Evolutionary conservation across 176 grass and related monocot species (phyloP).

Genomic region (Oryza glumipatula): DNA sequence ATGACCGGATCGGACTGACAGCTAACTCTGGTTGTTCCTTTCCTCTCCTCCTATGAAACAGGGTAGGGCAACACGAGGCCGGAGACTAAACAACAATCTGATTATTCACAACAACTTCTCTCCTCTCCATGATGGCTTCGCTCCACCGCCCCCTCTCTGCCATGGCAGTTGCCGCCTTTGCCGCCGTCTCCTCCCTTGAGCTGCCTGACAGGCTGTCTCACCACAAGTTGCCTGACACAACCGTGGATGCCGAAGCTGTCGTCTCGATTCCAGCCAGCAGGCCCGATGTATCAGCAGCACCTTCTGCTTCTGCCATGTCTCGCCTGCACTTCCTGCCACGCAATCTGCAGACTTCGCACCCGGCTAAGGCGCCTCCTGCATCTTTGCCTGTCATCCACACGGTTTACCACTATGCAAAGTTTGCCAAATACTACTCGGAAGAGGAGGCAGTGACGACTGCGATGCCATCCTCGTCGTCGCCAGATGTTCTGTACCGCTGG

Average conservation of each 20-base stretch:
- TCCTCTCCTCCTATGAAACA: conserved; percentile 36
- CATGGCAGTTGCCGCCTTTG: conserved; percentile 66
- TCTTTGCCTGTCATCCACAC: conserved; percentile 62
- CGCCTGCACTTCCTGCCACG: conserved; percentile 26
- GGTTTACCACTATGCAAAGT: conserved; percentile 73
- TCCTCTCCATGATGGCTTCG: conserved; percentile 55
- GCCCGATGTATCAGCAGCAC: not conserved
- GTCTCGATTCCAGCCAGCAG: not conserved
- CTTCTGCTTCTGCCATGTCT: conserved; percentile 22
- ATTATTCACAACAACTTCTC: not conserved
- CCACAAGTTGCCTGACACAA: conserved; percentile 33
- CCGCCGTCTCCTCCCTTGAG: conserved; percentile 69
- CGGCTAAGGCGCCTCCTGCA: conserved; percentile 25
- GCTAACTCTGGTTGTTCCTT: conserved; percentile 1
- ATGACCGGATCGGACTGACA: conserved; percentile 4
- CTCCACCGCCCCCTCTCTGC: conserved; percentile 82
- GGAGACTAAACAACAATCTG: not conserved
- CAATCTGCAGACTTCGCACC: not conserved
- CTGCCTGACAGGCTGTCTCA: conserved; percentile 56
- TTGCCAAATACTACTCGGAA: conserved; percentile 34
- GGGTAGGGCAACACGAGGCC: not conserved
- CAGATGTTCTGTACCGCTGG: conserved; percentile 79
- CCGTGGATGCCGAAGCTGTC: not conserved
- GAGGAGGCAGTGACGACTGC: not conserved
- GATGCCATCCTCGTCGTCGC: conserved; percentile 50